Percentiles rank a stretch among this genome's conserved stretches.
These are phyloP conservation scores for Pseudogymnoascus sp. DNA, from an alignment of 2,329 filamentous ascomycete genomes.

Conservation along the genomic window DNA sequence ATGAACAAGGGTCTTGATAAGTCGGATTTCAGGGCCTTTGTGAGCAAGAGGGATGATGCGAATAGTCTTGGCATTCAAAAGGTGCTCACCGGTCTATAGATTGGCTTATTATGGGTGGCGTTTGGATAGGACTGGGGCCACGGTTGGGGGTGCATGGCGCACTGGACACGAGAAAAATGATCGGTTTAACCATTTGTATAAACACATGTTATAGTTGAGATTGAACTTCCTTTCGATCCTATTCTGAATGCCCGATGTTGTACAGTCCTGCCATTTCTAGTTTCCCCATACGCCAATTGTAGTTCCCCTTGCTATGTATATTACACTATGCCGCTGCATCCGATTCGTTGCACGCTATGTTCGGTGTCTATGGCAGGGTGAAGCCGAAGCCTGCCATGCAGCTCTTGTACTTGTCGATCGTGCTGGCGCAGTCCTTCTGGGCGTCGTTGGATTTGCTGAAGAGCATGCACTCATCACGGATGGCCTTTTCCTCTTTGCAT, in stretches of 20 bases:
- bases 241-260: slow-evolving; percentile 18
- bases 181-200: slow-evolving; percentile 1
- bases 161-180: slow-evolving; percentile 1
- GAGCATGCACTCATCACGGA: slow-evolving; percentile 97
- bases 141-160: slow-evolving; percentile 1
- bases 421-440: slow-evolving; percentile 71
- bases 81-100: slow-evolving; percentile 51
- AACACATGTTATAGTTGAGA: slow-evolving; percentile 9
- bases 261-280: slow-evolving; percentile 19
- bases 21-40: slow-evolving; percentile 73
- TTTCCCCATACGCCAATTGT: slow-evolving; percentile 11
- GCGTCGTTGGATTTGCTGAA: slow-evolving; percentile 83
- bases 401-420: slow-evolving; percentile 76
- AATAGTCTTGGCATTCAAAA: slow-evolving; percentile 75
- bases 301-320: slow-evolving; percentile 10
- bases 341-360: neutral
- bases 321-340: neutral
- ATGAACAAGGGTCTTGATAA: slow-evolving; percentile 51
- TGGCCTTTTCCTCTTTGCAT: slow-evolving; percentile 89
- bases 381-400: slow-evolving; percentile 96
- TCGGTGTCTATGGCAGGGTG: slow-evolving; percentile 41
- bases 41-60: slow-evolving; percentile 78
- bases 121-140: neutral
- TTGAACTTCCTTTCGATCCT: slow-evolving; percentile 7
- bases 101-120: neutral